Evolutionary conservation across 2,329 filamentous ascomycete species (phyloP).

Genomic region (Zasmidium angulare): DNA sequence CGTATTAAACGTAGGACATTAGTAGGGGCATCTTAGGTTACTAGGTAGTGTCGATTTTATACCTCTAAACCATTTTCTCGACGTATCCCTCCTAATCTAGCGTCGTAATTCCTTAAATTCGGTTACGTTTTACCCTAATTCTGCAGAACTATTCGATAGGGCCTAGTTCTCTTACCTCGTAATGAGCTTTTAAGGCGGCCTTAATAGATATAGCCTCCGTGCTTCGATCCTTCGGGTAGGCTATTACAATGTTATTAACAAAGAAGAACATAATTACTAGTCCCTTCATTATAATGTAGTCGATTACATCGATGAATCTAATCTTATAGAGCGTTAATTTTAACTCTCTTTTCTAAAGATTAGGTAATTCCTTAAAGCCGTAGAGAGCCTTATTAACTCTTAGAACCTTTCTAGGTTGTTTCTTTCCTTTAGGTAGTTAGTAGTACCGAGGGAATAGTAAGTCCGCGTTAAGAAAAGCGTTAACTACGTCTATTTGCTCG

Average conservation of each 20-base stretch:
- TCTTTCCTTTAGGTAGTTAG: background rate
- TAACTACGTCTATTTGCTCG: background rate
- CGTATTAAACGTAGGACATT: background rate
- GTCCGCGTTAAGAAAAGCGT: background rate
- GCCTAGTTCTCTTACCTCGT: background rate
- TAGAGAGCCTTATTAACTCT: background rate
- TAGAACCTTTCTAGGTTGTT: background rate
- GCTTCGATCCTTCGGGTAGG: background rate
- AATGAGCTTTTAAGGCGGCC: background rate
- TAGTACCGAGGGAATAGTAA: background rate
- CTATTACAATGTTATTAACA: background rate
- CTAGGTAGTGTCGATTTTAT: background rate
- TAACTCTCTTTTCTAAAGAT: background rate
- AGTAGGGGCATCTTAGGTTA: background rate
- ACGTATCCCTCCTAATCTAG: background rate
- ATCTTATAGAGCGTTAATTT: background rate
- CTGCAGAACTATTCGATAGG: background rate
- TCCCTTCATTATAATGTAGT: background rate
- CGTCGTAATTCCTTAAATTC: background rate
- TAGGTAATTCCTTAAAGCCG: background rate
- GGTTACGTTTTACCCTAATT: background rate
- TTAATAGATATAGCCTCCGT: background rate
- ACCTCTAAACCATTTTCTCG: background rate
- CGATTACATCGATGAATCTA: background rate
- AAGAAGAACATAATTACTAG: background rate